These are phyloP conservation scores for Yamadazyma scolyti DNA, from an alignment of 805 yeast species.

Conservation along the genomic window DNA sequence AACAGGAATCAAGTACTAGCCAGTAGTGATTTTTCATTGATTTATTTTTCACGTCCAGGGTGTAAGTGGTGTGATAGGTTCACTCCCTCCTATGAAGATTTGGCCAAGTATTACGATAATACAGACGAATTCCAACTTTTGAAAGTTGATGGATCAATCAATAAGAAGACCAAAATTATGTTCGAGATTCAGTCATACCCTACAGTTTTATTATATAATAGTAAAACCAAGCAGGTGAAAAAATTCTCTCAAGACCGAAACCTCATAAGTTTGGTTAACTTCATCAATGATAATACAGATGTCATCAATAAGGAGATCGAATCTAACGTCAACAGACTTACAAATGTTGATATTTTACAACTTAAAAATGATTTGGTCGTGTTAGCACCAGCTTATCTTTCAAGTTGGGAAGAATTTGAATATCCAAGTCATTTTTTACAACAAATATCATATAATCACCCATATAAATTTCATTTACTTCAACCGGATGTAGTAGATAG, in stretches of 20 bases:
- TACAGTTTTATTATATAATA: slow-evolving; percentile 42
- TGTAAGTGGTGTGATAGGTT: slow-evolving; percentile 33
- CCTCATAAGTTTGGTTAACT: slow-evolving; percentile 17
- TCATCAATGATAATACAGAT: slow-evolving; percentile 15
- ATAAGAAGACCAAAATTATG: slow-evolving; percentile 29
- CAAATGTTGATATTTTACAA: slow-evolving; percentile 2
- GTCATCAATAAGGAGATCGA: slow-evolving; percentile 16
- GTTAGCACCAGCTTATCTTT: slow-evolving; percentile 17
- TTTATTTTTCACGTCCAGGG: slow-evolving; percentile 43
- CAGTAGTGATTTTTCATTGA: slow-evolving; percentile 32
- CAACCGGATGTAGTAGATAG: slow-evolving; percentile 19
- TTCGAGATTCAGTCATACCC: slow-evolving; percentile 48
- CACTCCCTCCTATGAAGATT: slow-evolving; percentile 30
- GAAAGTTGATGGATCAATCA: slow-evolving; percentile 24
- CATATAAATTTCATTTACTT: slow-evolving; percentile 20
- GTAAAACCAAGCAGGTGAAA: slow-evolving; percentile 36
- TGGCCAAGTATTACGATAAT: slow-evolving; percentile 40
- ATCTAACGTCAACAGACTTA: slow-evolving; percentile 13
- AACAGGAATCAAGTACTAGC: slow-evolving; percentile 14
- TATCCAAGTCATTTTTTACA: slow-evolving; percentile 35
- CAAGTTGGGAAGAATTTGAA: slow-evolving; percentile 29
- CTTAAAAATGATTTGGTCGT: slow-evolving; percentile 18
- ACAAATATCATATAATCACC: slow-evolving; percentile 15
- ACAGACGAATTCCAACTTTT: slow-evolving; percentile 31
- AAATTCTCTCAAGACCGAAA: slow-evolving; percentile 24